phyloP scores from a whole-genome alignment of 352 stramenopile species.

The Phytophthora hibernalis region DNA sequence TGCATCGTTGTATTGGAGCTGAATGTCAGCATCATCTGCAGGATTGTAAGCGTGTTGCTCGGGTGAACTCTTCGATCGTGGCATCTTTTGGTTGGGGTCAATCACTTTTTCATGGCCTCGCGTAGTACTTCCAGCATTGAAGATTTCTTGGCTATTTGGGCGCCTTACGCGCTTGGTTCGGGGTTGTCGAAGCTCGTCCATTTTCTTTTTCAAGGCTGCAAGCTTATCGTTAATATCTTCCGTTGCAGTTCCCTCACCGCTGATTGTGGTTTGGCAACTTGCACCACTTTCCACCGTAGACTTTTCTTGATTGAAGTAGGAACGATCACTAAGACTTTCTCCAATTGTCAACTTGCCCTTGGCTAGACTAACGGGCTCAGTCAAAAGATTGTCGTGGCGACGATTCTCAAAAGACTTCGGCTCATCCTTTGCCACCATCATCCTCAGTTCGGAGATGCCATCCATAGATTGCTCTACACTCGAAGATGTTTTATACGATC shows the following conservation, averaged over 20 bases:
- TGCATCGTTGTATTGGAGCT: conserved; percentile 6
- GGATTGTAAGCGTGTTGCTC: conserved; percentile 14
- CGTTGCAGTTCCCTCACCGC: conserved; percentile 6
- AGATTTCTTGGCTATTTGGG: conserved; percentile 19
- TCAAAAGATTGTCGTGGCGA: not conserved
- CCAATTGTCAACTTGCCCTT: conserved; percentile 13
- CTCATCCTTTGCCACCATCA: conserved; percentile 31
- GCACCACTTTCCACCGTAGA: not conserved
- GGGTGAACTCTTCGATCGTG: conserved; percentile 27
- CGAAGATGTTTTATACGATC: conserved; percentile 5
- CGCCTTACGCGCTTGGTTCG: conserved; percentile 46
- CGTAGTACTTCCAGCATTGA: not conserved
- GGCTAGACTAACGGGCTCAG: not conserved
- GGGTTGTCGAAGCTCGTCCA: conserved; percentile 51
- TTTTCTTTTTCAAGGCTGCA: conserved; percentile 66
- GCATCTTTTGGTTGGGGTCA: not conserved
- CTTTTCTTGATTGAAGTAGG: conserved; percentile 39
- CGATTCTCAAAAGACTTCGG: not conserved
- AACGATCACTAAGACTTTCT: conserved; percentile 54
- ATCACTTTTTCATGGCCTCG: not conserved
- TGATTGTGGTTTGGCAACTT: conserved; percentile 10
- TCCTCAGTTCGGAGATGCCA: conserved; percentile 49
- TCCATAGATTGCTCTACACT: conserved; percentile 47
- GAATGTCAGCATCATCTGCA: conserved; percentile 12
- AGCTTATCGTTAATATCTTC: conserved; percentile 63